phyloP scores from a whole-genome alignment of 2,329 filamentous ascomycete species.

The Penicillium sp. region DNA sequence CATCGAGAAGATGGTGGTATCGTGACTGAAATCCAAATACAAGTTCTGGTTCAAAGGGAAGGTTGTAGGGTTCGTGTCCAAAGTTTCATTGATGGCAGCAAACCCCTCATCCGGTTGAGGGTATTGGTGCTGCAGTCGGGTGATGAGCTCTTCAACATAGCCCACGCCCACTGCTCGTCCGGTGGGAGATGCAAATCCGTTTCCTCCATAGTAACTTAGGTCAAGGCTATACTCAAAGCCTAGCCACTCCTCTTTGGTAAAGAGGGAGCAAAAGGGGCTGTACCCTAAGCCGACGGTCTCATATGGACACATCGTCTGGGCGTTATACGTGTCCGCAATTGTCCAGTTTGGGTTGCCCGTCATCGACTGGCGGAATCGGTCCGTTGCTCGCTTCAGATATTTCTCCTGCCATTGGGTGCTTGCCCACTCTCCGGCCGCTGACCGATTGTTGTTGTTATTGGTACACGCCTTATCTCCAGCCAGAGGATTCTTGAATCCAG shows the following conservation, averaged over 20 bases:
- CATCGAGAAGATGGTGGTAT: slow-evolving; percentile 69
- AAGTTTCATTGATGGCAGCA: slow-evolving; percentile 48
- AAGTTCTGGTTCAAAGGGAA: slow-evolving; percentile 72
- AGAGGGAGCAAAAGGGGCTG: slow-evolving; percentile 70
- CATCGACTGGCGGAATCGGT: slow-evolving; percentile 54
- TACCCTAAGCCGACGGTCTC: slow-evolving; percentile 75
- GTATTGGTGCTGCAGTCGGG: slow-evolving; percentile 53
- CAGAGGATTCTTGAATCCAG: slow-evolving; percentile 41
- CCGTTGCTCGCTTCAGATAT: slow-evolving; percentile 65
- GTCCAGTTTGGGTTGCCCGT: slow-evolving; percentile 63
- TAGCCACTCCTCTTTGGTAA: slow-evolving; percentile 72
- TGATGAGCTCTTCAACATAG: slow-evolving; percentile 70
- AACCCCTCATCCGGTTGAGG: slow-evolving; percentile 21
- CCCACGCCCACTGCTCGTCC: slow-evolving; percentile 71
- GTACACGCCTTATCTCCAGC: slow-evolving; percentile 66
- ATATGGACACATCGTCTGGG: slow-evolving; percentile 72
- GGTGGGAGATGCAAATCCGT: slow-evolving; percentile 62
- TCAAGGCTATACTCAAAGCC: slow-evolving; percentile 71
- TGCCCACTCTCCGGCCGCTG: slow-evolving; percentile 7
- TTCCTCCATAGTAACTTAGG: slow-evolving; percentile 61
- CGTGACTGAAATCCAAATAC: slow-evolving; percentile 76
- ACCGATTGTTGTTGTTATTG: slow-evolving; percentile 52
- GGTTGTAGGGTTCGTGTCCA: slow-evolving; percentile 57
- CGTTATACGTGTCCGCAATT: slow-evolving; percentile 61
- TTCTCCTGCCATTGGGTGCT: slow-evolving; percentile 58